phyloP scores from a whole-genome alignment of 108 stramenopile genomes.

The Craspedostauros australis region DNA sequence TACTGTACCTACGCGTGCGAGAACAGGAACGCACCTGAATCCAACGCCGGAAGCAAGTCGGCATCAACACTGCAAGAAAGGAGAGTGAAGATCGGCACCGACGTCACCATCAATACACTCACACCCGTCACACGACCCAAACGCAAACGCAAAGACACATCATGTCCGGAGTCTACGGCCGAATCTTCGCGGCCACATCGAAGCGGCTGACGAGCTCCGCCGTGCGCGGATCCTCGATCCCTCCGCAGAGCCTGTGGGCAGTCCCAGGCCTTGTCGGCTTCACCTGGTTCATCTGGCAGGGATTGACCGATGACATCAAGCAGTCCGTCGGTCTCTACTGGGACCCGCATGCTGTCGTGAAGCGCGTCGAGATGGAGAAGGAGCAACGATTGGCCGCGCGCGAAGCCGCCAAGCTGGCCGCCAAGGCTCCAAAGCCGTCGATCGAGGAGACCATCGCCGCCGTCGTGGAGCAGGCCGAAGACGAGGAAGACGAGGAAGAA shows the following conservation, averaged over 20 bases:
- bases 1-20: too few relatives aligned
- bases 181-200: conserved; percentile 24
- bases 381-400: conserved; percentile 16
- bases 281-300: conserved; percentile 31
- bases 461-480: conserved; percentile 9
- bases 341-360: conserved; percentile 24
- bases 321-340: conserved; percentile 16
- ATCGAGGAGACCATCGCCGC: conserved; percentile 11
- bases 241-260: conserved; percentile 15
- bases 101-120: too few relatives aligned
- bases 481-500: neutral
- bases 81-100: too few relatives aligned
- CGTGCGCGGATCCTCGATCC: neutral
- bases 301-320: conserved; percentile 23
- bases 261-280: conserved; percentile 12
- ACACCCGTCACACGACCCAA: too few relatives aligned
- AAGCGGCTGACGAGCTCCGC: conserved; percentile 8
- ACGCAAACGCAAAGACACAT: too few relatives aligned
- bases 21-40: too few relatives aligned
- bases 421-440: neutral
- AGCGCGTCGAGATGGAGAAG: conserved; percentile 24
- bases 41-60: too few relatives aligned
- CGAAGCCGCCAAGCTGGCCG: conserved; percentile 14
- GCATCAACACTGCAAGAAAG: too few relatives aligned
- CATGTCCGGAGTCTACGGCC: conserved; percentile 15